Evolutionary conservation across 108 stramenopile species (phyloP), one percentile per base, ranked within the genome.

Genomic region (Nitzschia sp.): DNA sequence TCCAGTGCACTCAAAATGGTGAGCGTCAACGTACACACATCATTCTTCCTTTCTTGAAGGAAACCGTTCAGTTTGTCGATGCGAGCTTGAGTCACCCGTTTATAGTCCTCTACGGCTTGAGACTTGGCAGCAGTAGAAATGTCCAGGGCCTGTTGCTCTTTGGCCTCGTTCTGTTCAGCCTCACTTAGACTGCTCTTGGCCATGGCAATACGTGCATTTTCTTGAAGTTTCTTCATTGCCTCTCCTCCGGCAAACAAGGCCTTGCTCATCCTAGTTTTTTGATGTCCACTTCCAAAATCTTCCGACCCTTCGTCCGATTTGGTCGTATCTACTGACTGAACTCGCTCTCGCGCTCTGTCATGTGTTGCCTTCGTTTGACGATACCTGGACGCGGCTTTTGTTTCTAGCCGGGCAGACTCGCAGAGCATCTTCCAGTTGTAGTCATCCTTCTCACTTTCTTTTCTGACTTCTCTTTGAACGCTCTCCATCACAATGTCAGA

Each of bases 201-300:
- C 19, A 90, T 72, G 0, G 78, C 83, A 19, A 61, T 56, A 34
- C 81, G 51, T 26, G 87, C 81, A 42, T 81, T 71, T 24, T 84
- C 79, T 21, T 72, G 83, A 1, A 92, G 69, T 24, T 89, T 84
- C 41, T 88, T 86, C 83, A 91, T 85, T 6, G 86, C 87, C 34
- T 87, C 75, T 25, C 86, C 87, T 21, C 86, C 91, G 41, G 66
- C 65, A 46, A 75, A 53, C 43, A 75, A 60, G 0, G 65, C 65
- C 42, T 59, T 67, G 25, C 67, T 44, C 41, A 68, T 58, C 44
- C 58, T 66, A 29, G 39, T 53, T 42, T 65, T 40, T 58, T 55
- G 20, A 41, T 38, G 29, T 20, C n/a, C 24, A 3, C 17, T 6
- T 8, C 50, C 19, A 9, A 39, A 24, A 7, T 51, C 56, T 19